Evolutionary conservation across 2,329 filamentous ascomycete genomes (phyloP), one percentile per base, ranked within the genome.

Genomic region (Epichloe brachyelytri): DNA sequence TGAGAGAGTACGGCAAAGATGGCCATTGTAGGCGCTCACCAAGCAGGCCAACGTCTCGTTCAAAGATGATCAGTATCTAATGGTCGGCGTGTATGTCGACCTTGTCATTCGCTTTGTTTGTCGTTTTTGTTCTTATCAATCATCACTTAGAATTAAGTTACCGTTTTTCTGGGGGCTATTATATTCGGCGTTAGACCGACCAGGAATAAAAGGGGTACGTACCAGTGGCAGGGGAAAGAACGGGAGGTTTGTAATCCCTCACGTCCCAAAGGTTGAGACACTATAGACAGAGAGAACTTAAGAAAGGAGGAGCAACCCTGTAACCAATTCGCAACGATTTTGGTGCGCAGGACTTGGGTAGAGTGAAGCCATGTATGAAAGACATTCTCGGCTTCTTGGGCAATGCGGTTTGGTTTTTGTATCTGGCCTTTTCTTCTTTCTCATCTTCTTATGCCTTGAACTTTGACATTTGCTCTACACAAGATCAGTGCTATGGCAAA

Each of bases 321-420:
- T 66, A 65, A 61, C 58, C 65, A 65, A 66, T 67, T 65, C 59
- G 61, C 59, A 57, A 64, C 55, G 53, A 63, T 64, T 66, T 66
- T 64, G 57, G 57, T 60, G 56, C 57, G 26, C 48, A 44, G 20
- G 56, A 59, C 57, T 64, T 65, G 62, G 61, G 63, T 63, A 64
- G 60, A 58, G 57, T 55, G 57, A 59, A 56, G 56, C 57, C 56
- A 65, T 63, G 62, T 66, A 63, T 58, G 61, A 63, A 58, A 64
- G 65, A 63, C 61, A 61, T 55, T 59, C 56, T 60, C 57, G 38
- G 48, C 54, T 55, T 60, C 57, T 57, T 50, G 52, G 58, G 51
- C 52, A 54, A 53, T 53, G 56, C 59, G 55, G 56, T 56, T 57
- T 55, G 61, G n/a, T 49, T 17, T 2, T 37, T 26, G 8, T n/a